A percentile compares a stretch with the other conserved stretches of the same genome.
Evolutionary conservation across 192 early-diverging fungal genomes (phyloP).

Genomic region (Dissophora globulifera): DNA sequence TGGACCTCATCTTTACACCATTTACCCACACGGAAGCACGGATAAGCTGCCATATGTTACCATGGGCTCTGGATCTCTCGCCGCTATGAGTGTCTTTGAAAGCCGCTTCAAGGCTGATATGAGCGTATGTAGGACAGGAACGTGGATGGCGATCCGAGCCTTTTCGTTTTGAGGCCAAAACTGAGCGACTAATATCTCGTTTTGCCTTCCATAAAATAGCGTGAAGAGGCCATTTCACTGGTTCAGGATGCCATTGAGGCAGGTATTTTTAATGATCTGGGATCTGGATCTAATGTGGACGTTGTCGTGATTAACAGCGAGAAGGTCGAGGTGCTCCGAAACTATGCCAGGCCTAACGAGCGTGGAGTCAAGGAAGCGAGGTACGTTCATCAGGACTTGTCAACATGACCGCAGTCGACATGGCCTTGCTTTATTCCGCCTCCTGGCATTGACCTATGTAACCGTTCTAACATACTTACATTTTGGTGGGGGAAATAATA

Average conservation of each 20-base stretch:
- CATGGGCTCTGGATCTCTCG: conserved; percentile 95
- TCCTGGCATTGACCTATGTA: too few relatives aligned
- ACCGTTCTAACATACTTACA: too few relatives aligned
- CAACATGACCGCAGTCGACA: too few relatives aligned
- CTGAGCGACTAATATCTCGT: neutral
- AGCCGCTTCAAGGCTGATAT: conserved; percentile 81
- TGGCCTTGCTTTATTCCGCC: too few relatives aligned
- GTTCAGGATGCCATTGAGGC: conserved; percentile 95
- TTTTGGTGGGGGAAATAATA: neutral
- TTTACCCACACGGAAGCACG: conserved; percentile 94
- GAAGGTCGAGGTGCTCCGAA: conserved; percentile 84
- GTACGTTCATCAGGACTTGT: too few relatives aligned
- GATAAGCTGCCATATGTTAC: conserved; percentile 97
- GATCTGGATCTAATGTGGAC: conserved; percentile 98
- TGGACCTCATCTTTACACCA: conserved; percentile 91
- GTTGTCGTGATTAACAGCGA: conserved; percentile 90
- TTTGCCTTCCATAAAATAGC: conserved; percentile 55
- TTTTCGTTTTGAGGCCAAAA: neutral
- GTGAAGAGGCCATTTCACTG: conserved; percentile 89
- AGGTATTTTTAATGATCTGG: conserved; percentile 99
- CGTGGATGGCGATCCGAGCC: neutral
- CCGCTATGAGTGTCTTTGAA: conserved; percentile 98
- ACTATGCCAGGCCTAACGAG: conserved; percentile 90
- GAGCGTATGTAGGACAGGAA: conserved; percentile 54
- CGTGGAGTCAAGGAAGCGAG: conserved; percentile 85